Percentiles rank a stretch among this genome's conserved stretches.
Conservation (phyloP, 495 filamentous ascomycete species). For the Clavariopsis aquatica region DNA sequence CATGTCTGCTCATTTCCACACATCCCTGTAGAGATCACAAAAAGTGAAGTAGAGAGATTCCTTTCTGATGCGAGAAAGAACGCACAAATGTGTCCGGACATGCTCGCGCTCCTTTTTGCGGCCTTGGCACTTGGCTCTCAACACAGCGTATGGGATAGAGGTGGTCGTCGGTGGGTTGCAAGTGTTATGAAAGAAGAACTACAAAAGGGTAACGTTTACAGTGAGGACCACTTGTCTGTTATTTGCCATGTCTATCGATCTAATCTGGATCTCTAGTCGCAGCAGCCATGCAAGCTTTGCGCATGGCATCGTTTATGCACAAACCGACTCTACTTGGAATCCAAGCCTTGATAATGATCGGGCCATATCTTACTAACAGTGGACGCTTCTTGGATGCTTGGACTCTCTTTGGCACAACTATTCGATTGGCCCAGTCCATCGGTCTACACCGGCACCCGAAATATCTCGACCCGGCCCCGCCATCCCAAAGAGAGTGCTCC, state of each 20-base stretch:
- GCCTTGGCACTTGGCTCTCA: slow-evolving; percentile 51
- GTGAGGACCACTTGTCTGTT: slow-evolving; percentile 36
- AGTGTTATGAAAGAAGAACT: slow-evolving; percentile 46
- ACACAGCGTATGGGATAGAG: slow-evolving; percentile 49
- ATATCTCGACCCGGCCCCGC: slow-evolving; percentile 49
- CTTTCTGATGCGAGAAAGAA: slow-evolving; percentile 47
- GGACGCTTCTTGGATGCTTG: slow-evolving; percentile 48
- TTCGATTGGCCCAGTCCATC: slow-evolving; percentile 45
- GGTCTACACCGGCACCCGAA: slow-evolving; percentile 51
- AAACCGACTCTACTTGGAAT: slow-evolving; percentile 44
- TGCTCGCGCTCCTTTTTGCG: slow-evolving; percentile 54
- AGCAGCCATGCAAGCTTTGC: slow-evolving; percentile 47
- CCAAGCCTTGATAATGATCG: slow-evolving; percentile 46
- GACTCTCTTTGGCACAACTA: slow-evolving; percentile 47
- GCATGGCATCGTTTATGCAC: slow-evolving; percentile 46
- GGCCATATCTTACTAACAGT: slow-evolving; percentile 46
- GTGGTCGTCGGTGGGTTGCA: slow-evolving; percentile 46
- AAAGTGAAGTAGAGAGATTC: slow-evolving; percentile 48
- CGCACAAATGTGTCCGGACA: slow-evolving; percentile 47
- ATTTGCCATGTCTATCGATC: not conserved
- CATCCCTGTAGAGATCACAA: slow-evolving; percentile 48
- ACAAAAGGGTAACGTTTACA: slow-evolving; percentile 47
- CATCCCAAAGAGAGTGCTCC: slow-evolving; percentile 43
- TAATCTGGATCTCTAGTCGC: slow-evolving; percentile 38
- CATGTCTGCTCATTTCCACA: slow-evolving; percentile 51